A percentile compares a stretch with the other conserved stretches of the same genome.
These are phyloP conservation scores for Xenoacremonium recifei DNA, from an alignment of 2,329 filamentous ascomycete species.

Conservation along the genomic window DNA sequence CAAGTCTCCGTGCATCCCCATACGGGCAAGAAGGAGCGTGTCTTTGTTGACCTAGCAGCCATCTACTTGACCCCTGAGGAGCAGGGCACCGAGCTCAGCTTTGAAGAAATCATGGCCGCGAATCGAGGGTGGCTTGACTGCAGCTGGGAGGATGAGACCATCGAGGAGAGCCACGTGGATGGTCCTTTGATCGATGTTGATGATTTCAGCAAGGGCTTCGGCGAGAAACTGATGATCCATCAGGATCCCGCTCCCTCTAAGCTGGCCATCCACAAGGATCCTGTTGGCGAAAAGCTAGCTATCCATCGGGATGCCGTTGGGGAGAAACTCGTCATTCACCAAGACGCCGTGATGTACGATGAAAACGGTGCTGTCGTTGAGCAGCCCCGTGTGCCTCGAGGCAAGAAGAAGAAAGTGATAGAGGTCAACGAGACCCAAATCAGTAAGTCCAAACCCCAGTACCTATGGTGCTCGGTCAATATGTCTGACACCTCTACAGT, in stretches of 20 bases:
- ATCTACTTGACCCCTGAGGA: slow-evolving; percentile 78
- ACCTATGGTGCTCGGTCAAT: neutral
- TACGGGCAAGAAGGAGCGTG: slow-evolving; percentile 79
- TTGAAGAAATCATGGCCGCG: slow-evolving; percentile 85
- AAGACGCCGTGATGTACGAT: slow-evolving; percentile 44
- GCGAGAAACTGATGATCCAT: slow-evolving; percentile 19
- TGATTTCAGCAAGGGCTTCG: slow-evolving; percentile 26
- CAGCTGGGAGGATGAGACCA: slow-evolving; percentile 50
- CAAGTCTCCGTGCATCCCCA: slow-evolving; percentile 81
- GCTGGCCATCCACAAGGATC: slow-evolving; percentile 14
- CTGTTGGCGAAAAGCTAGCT: slow-evolving; percentile 15
- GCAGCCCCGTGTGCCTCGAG: slow-evolving; percentile 43
- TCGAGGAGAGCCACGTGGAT: slow-evolving; percentile 33
- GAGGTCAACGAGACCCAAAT: slow-evolving; percentile 92
- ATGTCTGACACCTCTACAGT: slow-evolving; percentile 56
- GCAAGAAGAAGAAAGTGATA: slow-evolving; percentile 74
- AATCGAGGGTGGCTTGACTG: slow-evolving; percentile 67
- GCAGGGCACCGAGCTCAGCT: slow-evolving; percentile 74
- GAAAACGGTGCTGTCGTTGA: slow-evolving; percentile 57
- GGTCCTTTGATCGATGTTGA: slow-evolving; percentile 26
- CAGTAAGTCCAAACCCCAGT: slow-evolving; percentile 53
- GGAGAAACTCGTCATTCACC: slow-evolving; percentile 21
- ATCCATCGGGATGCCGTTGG: slow-evolving; percentile 20
- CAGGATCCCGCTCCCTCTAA: slow-evolving; percentile 9
- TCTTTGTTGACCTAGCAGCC: slow-evolving; percentile 82